These are phyloP conservation scores for Kwoniella europaea DNA, from an alignment of 768 basidiomycete species.

Conservation along the genomic window DNA sequence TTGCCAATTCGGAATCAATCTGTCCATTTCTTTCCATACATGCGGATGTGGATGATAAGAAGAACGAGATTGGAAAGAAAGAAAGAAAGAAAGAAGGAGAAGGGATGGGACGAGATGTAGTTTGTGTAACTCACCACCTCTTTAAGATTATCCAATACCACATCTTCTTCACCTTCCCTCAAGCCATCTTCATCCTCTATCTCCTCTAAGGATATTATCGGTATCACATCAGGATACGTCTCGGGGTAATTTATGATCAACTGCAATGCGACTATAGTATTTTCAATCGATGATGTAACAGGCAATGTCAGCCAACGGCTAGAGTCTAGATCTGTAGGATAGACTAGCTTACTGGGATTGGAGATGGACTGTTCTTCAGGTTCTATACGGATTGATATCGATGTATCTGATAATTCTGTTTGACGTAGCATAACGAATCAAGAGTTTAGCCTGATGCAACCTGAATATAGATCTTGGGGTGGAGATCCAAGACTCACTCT, in stretches of 20 bases:
- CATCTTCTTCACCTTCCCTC: constrained; percentile 62
- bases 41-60: too few relatives aligned
- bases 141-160: constrained; percentile 65
- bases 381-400: constrained; percentile 82
- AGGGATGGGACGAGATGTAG: neutral
- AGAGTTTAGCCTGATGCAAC: too few relatives aligned
- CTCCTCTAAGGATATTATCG: constrained; percentile 70
- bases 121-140: constrained; percentile 62
- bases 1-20: too few relatives aligned
- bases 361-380: constrained; percentile 77
- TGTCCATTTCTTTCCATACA: too few relatives aligned
- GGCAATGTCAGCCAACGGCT: neutral
- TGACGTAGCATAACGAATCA: neutral
- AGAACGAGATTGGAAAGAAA: neutral
- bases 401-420: constrained; percentile 81
- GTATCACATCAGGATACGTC: constrained; percentile 81
- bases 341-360: constrained; percentile 61
- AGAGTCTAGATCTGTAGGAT: constrained; percentile 6
- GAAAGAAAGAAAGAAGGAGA: neutral
- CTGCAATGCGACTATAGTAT: constrained; percentile 69
- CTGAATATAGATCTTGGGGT: neutral
- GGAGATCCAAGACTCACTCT: constrained; percentile 61
- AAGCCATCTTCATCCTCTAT: constrained; percentile 69
- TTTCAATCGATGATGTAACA: neutral
- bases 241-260: constrained; percentile 78